Evolutionary conservation across 2,329 filamentous ascomycete species (phyloP).

Genomic region (Polychaeton citri): DNA sequence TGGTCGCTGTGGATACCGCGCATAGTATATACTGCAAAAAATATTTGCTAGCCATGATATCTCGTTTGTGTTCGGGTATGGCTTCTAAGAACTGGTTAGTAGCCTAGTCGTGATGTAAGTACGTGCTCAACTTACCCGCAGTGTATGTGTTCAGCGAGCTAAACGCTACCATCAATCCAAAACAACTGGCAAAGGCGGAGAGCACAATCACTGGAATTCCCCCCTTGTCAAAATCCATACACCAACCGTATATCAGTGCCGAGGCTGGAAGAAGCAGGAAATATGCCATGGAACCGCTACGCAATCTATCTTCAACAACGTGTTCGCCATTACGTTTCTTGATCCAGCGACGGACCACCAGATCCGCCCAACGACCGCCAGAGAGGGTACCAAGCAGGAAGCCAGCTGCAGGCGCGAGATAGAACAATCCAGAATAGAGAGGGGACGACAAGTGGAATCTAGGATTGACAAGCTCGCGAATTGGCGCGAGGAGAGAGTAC

Average conservation of each 20-base stretch:
- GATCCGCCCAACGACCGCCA: slow-evolving; percentile 55
- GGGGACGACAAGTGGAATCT: slow-evolving; percentile 53
- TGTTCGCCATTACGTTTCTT: slow-evolving; percentile 40
- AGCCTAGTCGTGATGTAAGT: no score
- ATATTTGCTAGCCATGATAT: no score
- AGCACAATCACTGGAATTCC: slow-evolving; percentile 49
- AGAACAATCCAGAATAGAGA: slow-evolving; percentile 55
- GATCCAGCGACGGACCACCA: slow-evolving; percentile 51
- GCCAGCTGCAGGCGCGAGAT: slow-evolving; percentile 54
- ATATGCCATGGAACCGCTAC: slow-evolving; percentile 41
- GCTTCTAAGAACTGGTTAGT: no score
- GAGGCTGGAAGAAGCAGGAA: slow-evolving; percentile 41
- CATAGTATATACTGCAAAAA: no score
- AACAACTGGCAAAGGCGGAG: slow-evolving; percentile 56
- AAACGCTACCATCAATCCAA: slow-evolving; percentile 59
- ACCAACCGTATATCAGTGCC: slow-evolving; percentile 55
- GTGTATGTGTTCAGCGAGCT: slow-evolving; percentile 63
- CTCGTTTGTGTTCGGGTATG: no score
- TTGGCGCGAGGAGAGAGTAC: slow-evolving; percentile 49
- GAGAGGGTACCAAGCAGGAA: slow-evolving; percentile 54
- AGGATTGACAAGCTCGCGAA: slow-evolving; percentile 58
- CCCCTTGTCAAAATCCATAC: slow-evolving; percentile 36
- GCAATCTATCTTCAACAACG: slow-evolving; percentile 53
- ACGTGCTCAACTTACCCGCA: no score
- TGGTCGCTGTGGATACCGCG: no score